phyloP scores from a whole-genome alignment of 805 yeast genomes.

The Komagataella pastoris region DNA sequence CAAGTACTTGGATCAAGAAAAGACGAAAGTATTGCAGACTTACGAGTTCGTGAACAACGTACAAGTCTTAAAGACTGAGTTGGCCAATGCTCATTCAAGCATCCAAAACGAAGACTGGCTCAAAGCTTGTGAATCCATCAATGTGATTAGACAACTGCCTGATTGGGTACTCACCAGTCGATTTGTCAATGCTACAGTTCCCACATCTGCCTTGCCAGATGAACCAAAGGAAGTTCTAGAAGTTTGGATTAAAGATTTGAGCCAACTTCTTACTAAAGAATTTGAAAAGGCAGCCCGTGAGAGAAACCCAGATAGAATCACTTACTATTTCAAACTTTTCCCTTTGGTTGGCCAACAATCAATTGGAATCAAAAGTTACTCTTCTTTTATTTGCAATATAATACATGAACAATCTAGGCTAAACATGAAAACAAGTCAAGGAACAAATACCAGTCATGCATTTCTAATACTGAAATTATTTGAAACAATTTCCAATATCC shows the following conservation, averaged over 20 bases:
- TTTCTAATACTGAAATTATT: slow-evolving; percentile 50
- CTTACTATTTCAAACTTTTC: slow-evolving; percentile 73
- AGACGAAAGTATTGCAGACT: slow-evolving; percentile 47
- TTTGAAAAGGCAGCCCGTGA: slow-evolving; percentile 59
- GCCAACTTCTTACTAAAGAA: slow-evolving; percentile 39
- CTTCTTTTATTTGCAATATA: slow-evolving; percentile 75
- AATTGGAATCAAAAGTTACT: slow-evolving; percentile 67
- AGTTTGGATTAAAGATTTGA: slow-evolving; percentile 48
- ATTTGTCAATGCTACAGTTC: slow-evolving; percentile 72
- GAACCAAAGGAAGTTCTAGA: slow-evolving; percentile 45
- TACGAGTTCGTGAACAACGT: slow-evolving; percentile 53
- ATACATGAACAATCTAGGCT: slow-evolving; percentile 68
- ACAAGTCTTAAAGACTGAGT: slow-evolving; percentile 48
- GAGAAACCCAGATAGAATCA: slow-evolving; percentile 55
- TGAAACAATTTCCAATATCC: slow-evolving; percentile 73
- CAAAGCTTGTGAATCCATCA: slow-evolving; percentile 62
- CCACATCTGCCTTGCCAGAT: slow-evolving; percentile 77
- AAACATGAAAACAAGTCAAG: slow-evolving; percentile 36
- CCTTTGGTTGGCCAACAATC: slow-evolving; percentile 70
- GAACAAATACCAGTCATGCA: slow-evolving; percentile 25
- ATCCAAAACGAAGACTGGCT: slow-evolving; percentile 60
- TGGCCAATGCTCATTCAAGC: slow-evolving; percentile 55
- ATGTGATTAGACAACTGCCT: slow-evolving; percentile 40
- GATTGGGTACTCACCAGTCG: slow-evolving; percentile 38
- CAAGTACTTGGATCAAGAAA: slow-evolving; percentile 56